Evolutionary conservation across 1,139 yeast species (phyloP).

Genomic region (Kurtzmaniella quercitrusa): DNA sequence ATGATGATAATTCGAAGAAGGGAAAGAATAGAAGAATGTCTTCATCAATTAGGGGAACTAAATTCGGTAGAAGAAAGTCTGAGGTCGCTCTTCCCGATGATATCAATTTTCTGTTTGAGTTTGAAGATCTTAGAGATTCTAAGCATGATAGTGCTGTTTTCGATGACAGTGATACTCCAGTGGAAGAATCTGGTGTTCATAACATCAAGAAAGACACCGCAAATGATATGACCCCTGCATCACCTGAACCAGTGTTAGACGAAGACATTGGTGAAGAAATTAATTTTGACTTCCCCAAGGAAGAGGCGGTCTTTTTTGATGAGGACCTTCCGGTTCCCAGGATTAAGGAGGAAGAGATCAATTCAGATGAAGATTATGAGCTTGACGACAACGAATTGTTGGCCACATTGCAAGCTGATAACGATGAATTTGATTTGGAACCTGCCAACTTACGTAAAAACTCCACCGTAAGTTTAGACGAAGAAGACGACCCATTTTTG

Average conservation of each 20-base stretch:
- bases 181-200: neutral
- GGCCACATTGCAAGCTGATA: constrained; percentile 65
- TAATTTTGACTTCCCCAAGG: constrained; percentile 12
- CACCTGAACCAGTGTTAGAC: constrained; percentile 17
- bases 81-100: constrained; percentile 45
- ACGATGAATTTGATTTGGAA: constrained; percentile 43
- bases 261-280: constrained; percentile 72
- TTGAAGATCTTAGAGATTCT: constrained; percentile 30
- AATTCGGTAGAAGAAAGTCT: constrained; percentile 36
- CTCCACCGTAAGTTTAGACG: constrained; percentile 52
- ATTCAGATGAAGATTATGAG: constrained; percentile 67
- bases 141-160: neutral
- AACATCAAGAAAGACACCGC: constrained; percentile 13
- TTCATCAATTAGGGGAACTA: constrained; percentile 11
- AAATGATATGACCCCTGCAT: constrained; percentile 16
- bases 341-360: constrained; percentile 48
- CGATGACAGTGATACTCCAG: neutral
- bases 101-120: constrained; percentile 56
- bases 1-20: constrained; percentile 2
- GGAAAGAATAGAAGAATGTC: constrained; percentile 15
- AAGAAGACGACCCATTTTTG: constrained; percentile 45
- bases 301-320: constrained; percentile 4
- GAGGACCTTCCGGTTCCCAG: constrained; percentile 41
- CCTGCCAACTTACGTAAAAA: constrained; percentile 25
- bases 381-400: constrained; percentile 69